Percentiles rank a stretch among this genome's conserved stretches.
Conservation (phyloP, 2,329 filamentous ascomycete genomes). For the Colletotrichum horii region DNA sequence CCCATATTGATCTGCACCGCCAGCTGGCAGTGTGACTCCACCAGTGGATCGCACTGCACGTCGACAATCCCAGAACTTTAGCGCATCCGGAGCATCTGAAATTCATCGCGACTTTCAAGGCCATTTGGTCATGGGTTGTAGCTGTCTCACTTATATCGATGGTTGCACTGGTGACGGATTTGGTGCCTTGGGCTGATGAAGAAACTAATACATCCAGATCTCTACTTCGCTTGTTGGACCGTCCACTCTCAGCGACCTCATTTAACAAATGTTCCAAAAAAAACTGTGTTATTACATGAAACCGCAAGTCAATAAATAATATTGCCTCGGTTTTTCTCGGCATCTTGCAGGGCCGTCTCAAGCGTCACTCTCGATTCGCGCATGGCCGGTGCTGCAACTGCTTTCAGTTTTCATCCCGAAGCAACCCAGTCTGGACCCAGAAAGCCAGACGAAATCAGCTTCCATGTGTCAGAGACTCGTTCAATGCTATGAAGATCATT, state of each 20-base stretch:
- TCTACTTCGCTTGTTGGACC: neutral
- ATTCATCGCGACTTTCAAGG: rapidly evolving
- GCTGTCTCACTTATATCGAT: rapidly evolving
- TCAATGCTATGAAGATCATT: neutral
- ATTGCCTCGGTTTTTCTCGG: neutral
- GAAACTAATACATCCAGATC: rapidly evolving
- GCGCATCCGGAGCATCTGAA: neutral
- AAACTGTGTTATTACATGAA: neutral
- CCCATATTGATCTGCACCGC: neutral
- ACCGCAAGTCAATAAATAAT: too few relatives aligned
- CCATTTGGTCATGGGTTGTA: neutral
- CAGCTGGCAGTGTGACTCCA: neutral
- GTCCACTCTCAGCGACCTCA: neutral
- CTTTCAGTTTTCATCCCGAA: neutral
- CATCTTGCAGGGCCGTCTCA: neutral
- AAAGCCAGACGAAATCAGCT: neutral
- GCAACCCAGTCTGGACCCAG: neutral
- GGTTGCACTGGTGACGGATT: neutral
- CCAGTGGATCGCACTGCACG: neutral
- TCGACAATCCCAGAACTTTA: neutral
- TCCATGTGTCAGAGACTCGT: neutral
- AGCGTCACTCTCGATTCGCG: neutral
- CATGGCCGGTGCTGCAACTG: neutral
- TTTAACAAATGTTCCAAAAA: neutral
- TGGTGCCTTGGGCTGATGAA: neutral